These are phyloP conservation scores for Canavalia ensiformis DNA, from an alignment of 306 rosid species.

Conservation along the genomic window DNA sequence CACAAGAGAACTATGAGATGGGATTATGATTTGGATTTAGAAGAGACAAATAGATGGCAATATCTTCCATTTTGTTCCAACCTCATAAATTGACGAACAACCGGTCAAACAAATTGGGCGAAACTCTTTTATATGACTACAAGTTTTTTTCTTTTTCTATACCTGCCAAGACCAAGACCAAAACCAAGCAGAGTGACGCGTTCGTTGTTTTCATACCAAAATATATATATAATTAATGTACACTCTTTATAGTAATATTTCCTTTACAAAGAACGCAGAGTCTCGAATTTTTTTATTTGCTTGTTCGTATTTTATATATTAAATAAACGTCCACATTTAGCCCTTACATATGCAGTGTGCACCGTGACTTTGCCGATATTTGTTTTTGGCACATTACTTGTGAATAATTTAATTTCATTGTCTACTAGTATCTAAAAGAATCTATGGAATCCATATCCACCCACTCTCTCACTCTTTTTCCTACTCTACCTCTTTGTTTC, in stretches of 20 bases:
- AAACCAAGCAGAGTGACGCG: not conserved
- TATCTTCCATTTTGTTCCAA: not conserved
- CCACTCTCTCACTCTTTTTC: constrained; percentile 21
- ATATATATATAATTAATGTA: not conserved
- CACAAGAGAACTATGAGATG: not conserved
- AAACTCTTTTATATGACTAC: not conserved
- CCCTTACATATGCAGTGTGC: not conserved
- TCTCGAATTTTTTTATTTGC: constrained; percentile 4
- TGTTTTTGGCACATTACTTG: not conserved
- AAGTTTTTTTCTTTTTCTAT: not conserved
- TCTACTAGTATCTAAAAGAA: constrained; percentile 31
- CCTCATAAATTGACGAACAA: not conserved
- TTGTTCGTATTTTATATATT: constrained; percentile 27
- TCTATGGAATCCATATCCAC: constrained; percentile 45
- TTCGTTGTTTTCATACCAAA: too few species aligned
- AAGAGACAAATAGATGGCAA: not conserved
- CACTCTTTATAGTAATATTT: not conserved
- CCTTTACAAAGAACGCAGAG: not conserved
- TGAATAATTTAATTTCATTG: constrained; percentile 21
- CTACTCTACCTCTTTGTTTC: not conserved
- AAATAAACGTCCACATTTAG: not conserved
- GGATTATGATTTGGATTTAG: not conserved
- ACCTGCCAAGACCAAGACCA: not conserved
- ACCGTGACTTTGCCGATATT: not conserved
- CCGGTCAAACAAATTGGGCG: constrained; percentile 1